Evolutionary conservation across 352 stramenopile species (phyloP).

Genomic region (Phytophthora multivora): DNA sequence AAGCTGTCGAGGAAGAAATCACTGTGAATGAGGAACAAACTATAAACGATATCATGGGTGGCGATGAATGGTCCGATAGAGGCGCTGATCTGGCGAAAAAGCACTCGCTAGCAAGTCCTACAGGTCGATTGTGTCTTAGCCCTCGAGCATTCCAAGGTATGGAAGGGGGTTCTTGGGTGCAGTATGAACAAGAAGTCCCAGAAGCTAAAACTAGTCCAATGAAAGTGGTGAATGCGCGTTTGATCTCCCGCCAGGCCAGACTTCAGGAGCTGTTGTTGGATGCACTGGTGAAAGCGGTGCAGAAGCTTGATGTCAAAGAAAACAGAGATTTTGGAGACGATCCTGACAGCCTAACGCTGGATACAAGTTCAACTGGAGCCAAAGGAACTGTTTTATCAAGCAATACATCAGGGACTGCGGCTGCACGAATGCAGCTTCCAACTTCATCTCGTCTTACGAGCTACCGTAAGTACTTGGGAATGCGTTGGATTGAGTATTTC

Average conservation of each 20-base stretch:
- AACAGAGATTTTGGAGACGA: conserved; percentile 52
- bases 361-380: not conserved
- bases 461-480: conserved; percentile 63
- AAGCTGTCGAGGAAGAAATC: conserved; percentile 13
- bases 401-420: conserved; percentile 9
- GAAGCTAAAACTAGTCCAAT: not conserved
- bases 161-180: conserved; percentile 1
- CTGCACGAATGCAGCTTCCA: conserved; percentile 54
- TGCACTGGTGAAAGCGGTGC: conserved; percentile 66
- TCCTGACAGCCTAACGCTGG: conserved; percentile 7
- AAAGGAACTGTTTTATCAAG: conserved; percentile 5
- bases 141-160: conserved; percentile 39
- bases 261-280: conserved; percentile 69
- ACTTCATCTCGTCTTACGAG: conserved; percentile 49
- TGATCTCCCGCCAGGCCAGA: conserved; percentile 41
- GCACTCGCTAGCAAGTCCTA: conserved; percentile 27
- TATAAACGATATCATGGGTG: not conserved
- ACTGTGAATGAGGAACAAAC: conserved; percentile 8
- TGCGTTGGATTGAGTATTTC: conserved; percentile 73
- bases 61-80: conserved; percentile 6
- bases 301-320: conserved; percentile 79
- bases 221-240: conserved; percentile 4
- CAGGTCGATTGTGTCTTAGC: conserved; percentile 49
- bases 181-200: conserved; percentile 2
- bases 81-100: conserved; percentile 1